Conservation (phyloP, 169 alveolate genomes). For the Perkinsus olseni region DNA sequence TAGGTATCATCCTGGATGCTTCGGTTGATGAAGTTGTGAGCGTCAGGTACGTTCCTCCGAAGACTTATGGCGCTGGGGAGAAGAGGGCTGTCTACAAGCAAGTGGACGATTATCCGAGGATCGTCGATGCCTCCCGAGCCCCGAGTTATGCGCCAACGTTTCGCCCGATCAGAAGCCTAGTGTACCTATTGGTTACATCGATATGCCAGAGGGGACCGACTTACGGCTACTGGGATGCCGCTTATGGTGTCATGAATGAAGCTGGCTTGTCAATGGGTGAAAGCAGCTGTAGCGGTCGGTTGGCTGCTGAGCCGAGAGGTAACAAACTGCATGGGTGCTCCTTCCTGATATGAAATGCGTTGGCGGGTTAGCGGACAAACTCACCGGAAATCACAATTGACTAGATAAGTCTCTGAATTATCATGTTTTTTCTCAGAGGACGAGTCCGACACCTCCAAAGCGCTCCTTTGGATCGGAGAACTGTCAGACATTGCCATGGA, state of each 20-base stretch:
- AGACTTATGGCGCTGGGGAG: background rate
- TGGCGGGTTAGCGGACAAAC: no score
- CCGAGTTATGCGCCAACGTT: background rate
- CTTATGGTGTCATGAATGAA: background rate
- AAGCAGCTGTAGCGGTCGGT: background rate
- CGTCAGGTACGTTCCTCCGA: background rate
- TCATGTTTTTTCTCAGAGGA: background rate
- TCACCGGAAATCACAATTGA: no score
- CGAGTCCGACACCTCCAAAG: background rate
- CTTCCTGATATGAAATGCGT: no score
- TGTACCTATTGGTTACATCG: background rate
- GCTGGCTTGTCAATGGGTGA: background rate
- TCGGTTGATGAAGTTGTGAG: background rate
- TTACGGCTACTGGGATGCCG: background rate
- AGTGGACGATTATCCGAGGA: background rate
- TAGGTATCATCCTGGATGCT: background rate
- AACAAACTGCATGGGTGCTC: background rate
- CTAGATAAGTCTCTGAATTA: background rate
- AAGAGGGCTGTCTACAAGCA: background rate
- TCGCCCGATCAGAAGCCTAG: background rate
- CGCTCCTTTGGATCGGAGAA: background rate
- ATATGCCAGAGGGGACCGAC: background rate
- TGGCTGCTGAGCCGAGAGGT: background rate
- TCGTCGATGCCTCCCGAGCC: background rate
- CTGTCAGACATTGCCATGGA: background rate